phyloP scores from a whole-genome alignment of 345 rosid genomes.

The Rhodomyrtus tomentosa region DNA sequence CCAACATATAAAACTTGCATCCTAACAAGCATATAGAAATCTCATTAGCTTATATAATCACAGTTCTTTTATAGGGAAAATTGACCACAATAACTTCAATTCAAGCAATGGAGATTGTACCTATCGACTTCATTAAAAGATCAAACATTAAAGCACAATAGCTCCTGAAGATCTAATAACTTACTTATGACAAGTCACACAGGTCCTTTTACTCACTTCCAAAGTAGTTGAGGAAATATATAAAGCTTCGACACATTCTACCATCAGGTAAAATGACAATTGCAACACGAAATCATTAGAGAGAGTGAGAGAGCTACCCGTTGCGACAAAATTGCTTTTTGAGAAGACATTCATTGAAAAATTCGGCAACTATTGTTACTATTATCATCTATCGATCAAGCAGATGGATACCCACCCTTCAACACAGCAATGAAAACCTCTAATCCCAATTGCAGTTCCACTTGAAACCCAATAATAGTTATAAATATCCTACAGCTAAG shows the following conservation, averaged over 20 bases:
- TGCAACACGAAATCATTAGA: background rate
- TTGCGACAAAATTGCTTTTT: background rate
- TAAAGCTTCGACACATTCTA: background rate
- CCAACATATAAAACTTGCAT: background rate
- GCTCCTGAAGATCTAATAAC: background rate
- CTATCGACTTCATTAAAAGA: background rate
- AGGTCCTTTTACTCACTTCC: background rate
- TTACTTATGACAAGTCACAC: background rate
- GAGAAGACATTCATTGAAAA: background rate
- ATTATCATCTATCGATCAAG: background rate
- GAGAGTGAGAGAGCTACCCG: background rate
- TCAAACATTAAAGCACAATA: background rate
- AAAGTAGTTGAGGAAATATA: background rate
- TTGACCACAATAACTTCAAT: background rate
- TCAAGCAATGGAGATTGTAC: background rate
- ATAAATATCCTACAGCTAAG: background rate
- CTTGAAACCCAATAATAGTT: background rate
- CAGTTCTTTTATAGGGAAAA: background rate
- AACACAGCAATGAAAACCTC: background rate
- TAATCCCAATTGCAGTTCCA: background rate
- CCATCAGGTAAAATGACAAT: background rate
- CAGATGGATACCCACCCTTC: background rate
- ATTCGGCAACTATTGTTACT: background rate
- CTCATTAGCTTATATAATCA: background rate
- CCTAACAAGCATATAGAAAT: background rate